A percentile compares a stretch with the other conserved stretches of the same genome.
These are phyloP conservation scores for Suillus bovinus DNA, from an alignment of 768 basidiomycete genomes.

Conservation along the genomic window DNA sequence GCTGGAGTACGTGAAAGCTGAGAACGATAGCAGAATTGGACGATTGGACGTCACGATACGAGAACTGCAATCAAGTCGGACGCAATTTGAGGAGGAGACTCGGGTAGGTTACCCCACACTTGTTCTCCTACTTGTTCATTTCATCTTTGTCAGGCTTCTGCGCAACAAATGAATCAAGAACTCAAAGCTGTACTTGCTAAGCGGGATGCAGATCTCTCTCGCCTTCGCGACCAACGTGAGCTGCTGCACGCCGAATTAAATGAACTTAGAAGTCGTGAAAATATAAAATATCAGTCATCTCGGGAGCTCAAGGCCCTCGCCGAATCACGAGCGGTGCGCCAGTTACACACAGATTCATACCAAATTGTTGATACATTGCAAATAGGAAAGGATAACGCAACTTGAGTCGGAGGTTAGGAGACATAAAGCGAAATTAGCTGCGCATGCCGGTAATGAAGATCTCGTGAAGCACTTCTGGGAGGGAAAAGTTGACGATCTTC, in stretches of 20 bases:
- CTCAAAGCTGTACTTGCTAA: conserved; percentile 59
- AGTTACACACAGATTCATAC: conserved; percentile 2
- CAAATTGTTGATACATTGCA: conserved; percentile 13
- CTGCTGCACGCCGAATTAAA: conserved; percentile 60
- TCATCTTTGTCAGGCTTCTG: conserved; percentile 33
- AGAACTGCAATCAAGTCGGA: conserved; percentile 38
- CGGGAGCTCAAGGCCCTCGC: conserved; percentile 68
- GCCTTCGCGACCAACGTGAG: conserved; percentile 74
- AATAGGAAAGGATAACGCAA: conserved; percentile 70
- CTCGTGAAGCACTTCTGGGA: conserved; percentile 69
- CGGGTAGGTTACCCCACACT: conserved; percentile 38
- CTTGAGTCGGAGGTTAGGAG: conserved; percentile 73
- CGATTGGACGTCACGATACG: conserved; percentile 48
- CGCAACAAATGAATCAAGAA: conserved; percentile 59
- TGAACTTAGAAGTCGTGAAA: conserved; percentile 69
- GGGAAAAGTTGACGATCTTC: conserved; percentile 50
- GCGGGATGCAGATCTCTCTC: conserved; percentile 64
- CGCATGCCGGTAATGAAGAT: conserved; percentile 67
- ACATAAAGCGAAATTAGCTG: conserved; percentile 76
- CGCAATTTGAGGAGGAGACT: conserved; percentile 46
- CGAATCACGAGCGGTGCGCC: conserved; percentile 55
- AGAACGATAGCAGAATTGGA: conserved; percentile 38
- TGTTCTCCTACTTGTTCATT: conserved; percentile 15
- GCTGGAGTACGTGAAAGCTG: conserved; percentile 44
- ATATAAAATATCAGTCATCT: conserved; percentile 53